phyloP scores from a whole-genome alignment of 495 filamentous ascomycete genomes.

The Umbilicaria muhlenbergii region DNA sequence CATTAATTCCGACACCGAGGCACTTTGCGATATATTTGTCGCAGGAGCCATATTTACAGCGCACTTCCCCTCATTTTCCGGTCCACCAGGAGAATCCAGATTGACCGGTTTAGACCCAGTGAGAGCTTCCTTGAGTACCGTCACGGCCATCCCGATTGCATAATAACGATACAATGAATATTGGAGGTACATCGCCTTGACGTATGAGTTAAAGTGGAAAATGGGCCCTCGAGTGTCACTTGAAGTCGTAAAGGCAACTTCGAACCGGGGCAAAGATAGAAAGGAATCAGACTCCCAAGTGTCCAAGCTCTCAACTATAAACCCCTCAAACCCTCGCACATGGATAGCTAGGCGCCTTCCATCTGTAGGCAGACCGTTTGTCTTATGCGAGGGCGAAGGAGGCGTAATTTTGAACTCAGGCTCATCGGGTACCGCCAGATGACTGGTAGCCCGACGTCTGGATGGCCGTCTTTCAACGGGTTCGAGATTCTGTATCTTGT shows the following conservation, averaged over 20 bases:
- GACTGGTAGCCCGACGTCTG: slow-evolving; percentile 35
- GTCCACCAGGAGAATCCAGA: background rate
- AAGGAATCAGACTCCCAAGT: slow-evolving; percentile 77
- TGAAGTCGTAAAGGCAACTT: slow-evolving; percentile 68
- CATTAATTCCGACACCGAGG: slow-evolving; percentile 45
- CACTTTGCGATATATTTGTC: slow-evolving; percentile 10
- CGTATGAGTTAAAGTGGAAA: slow-evolving; percentile 69
- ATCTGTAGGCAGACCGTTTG: slow-evolving; percentile 49
- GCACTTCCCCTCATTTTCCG: slow-evolving; percentile 7
- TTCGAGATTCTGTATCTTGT: slow-evolving; percentile 65
- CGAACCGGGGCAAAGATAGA: slow-evolving; percentile 70
- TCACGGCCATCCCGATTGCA: slow-evolving; percentile 65
- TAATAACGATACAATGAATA: slow-evolving; percentile 95
- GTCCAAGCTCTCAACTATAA: slow-evolving; percentile 75
- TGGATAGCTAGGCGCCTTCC: slow-evolving; percentile 71
- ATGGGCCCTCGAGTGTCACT: slow-evolving; percentile 76
- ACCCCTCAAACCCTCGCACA: slow-evolving; percentile 67
- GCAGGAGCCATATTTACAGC: slow-evolving; percentile 16
- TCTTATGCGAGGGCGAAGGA: slow-evolving; percentile 45
- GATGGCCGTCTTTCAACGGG: slow-evolving; percentile 30
- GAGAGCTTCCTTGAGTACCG: slow-evolving; percentile 63
- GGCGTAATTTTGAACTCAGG: slow-evolving; percentile 38
- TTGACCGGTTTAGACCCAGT: slow-evolving; percentile 25
- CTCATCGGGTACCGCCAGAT: slow-evolving; percentile 37
- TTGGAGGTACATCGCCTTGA: slow-evolving; percentile 63